Evolutionary conservation across 257 asterid species (phyloP).

Genomic region (Fraxinus cuspidata): DNA sequence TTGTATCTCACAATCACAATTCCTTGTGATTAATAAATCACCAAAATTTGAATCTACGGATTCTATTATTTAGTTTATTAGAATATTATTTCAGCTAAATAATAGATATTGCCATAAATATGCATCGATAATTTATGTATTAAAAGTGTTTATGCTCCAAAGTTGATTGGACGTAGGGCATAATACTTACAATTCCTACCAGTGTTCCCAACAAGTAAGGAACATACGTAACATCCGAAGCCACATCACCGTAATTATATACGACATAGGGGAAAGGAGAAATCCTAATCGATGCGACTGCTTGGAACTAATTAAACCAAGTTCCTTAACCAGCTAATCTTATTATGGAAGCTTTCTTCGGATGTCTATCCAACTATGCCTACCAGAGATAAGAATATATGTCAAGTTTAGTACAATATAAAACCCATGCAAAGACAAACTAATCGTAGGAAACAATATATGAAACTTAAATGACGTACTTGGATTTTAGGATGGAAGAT

Average conservation of each 20-base stretch:
- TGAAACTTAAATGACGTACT: conserved; percentile 38
- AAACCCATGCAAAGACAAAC: conserved; percentile 5
- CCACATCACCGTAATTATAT: conserved; percentile 86
- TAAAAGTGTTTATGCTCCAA: no score
- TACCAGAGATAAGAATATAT: conserved; percentile 23
- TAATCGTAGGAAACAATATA: background rate
- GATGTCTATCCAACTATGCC: conserved; percentile 79
- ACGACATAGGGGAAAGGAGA: conserved; percentile 83
- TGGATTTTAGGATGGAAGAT: conserved; percentile 74
- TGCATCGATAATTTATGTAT: no score
- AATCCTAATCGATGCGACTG: conserved; percentile 77
- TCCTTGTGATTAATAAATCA: no score
- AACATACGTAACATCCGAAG: conserved; percentile 73
- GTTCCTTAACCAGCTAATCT: conserved; percentile 86
- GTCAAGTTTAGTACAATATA: background rate
- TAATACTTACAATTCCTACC: no score
- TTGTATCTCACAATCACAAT: no score
- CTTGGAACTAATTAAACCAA: conserved; percentile 77
- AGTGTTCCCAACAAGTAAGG: conserved; percentile 85
- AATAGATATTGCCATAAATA: no score
- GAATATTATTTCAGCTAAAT: no score
- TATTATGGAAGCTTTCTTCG: conserved; percentile 85
- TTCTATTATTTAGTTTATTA: no score
- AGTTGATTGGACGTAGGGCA: no score
- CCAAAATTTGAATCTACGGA: no score